Base-by-base conservation (phyloP, 805 yeast genomes). In the Cyberlindnera mycetangii region DNA sequence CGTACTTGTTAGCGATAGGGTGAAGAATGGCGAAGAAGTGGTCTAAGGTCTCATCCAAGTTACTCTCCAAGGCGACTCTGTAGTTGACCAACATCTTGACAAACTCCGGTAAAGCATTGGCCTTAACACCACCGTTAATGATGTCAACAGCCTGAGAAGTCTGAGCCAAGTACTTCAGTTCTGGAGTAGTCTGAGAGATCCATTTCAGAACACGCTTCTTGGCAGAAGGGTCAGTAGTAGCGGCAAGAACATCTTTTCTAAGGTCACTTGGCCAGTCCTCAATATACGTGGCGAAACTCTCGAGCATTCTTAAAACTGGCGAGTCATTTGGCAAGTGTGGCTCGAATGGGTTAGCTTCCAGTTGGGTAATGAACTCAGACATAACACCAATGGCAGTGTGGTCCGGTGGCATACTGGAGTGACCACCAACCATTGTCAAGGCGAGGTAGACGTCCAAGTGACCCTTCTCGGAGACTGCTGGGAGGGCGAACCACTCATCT, bases 371-470 rank as follows among this genome's bases (percentile, higher is more conserved):
- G 42, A 84, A 65, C 51, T 80, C 77, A 3, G 85, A 69, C 45
- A 79, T 62, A 16, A 85, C 70, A 3, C 90, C 93, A 61, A 86
- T 83, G 7, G 82, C 73, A 2, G 90, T 84, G 61, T 85, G 89
- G 42, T 75, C 79, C 1, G 88, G 89, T 3, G 90, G 89, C 31
- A 74, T 61, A 12, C 86, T 79, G 0, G 89, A 78, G 56, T 84
- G 90, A 7, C 90, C 92, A 30, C 90, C 90, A n/a, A 79, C 77
- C 33, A 86, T 80, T 16, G 67, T 65, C 38, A 85, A 65, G 3
- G 70, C 66, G 36, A 83, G 67, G 31, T 61, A 59, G 21, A 70
- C 53, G 2, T 55, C 51, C 22, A 64, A 41, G 33, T 61, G 63
- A 7, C 75, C 75, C 52, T 71, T 71, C 37, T 74, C 74, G 24